These are phyloP conservation scores for Apiotrichum domesticum DNA, from an alignment of 1,284 basidiomycete species.

Conservation along the genomic window DNA sequence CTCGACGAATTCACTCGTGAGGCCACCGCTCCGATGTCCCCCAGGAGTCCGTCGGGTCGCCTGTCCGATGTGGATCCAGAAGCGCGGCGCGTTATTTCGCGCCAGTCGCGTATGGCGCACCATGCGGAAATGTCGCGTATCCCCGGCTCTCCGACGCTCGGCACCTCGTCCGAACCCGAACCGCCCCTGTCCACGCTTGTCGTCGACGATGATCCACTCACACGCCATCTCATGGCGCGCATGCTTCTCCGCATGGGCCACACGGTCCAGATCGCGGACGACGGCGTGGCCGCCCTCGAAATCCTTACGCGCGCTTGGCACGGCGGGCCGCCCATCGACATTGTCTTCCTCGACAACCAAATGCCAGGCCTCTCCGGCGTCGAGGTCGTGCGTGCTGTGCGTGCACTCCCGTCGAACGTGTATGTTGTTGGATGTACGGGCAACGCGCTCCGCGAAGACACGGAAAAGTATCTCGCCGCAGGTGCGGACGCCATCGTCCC, in stretches of 20 bases:
- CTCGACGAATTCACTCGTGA: no score
- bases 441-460: slow-evolving; percentile 61
- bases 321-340: slow-evolving; percentile 52
- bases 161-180: neutral
- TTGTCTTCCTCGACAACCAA: slow-evolving; percentile 70
- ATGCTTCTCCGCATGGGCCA: slow-evolving; percentile 74
- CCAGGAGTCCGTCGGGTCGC: no score
- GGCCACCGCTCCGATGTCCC: no score
- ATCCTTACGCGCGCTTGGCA: slow-evolving; percentile 51
- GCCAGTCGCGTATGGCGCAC: no score
- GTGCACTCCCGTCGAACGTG: slow-evolving; percentile 61
- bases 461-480: slow-evolving; percentile 65
- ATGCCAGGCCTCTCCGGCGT: slow-evolving; percentile 71
- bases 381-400: slow-evolving; percentile 60
- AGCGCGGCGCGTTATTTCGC: no score
- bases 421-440: slow-evolving; percentile 65
- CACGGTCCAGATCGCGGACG: slow-evolving; percentile 70
- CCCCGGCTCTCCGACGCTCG: no score
- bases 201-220: slow-evolving; percentile 54
- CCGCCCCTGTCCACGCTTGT: slow-evolving; percentile 23
- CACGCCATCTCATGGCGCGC: slow-evolving; percentile 72
- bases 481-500: slow-evolving; percentile 56
- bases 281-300: slow-evolving; percentile 72
- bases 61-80: no score
- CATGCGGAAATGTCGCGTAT: no score